Percentiles rank a stretch among this genome's conserved stretches.
phyloP scores from a whole-genome alignment of 2,329 filamentous ascomycete species.

The Microthyrium microscopicum region DNA sequence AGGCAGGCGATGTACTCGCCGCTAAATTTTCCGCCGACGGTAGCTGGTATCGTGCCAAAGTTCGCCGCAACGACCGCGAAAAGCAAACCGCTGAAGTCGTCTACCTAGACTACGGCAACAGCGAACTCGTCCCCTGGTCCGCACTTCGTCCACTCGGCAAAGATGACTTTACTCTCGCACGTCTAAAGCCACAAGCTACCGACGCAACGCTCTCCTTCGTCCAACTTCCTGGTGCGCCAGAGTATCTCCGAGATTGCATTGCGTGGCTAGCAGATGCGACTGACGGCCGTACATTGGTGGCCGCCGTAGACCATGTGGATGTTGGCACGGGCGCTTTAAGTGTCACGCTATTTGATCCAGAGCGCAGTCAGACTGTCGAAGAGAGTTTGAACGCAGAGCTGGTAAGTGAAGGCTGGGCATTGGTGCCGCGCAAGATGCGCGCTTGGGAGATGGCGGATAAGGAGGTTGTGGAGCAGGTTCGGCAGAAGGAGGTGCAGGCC shows the following conservation, averaged over 20 bases:
- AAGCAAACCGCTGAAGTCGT: slow-evolving; percentile 74
- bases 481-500: slow-evolving; percentile 57
- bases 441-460: slow-evolving; percentile 68
- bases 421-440: slow-evolving; percentile 86
- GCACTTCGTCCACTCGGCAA: slow-evolving; percentile 66
- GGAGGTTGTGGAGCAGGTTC: slow-evolving; percentile 54
- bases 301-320: slow-evolving; percentile 75
- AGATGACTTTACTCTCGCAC: slow-evolving; percentile 43
- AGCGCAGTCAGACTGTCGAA: slow-evolving; percentile 38
- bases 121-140: slow-evolving; percentile 72
- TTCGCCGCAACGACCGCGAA: slow-evolving; percentile 83
- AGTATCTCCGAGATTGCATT: slow-evolving; percentile 73
- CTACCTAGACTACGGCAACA: slow-evolving; percentile 95
- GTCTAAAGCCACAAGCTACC: slow-evolving; percentile 38
- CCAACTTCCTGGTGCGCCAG: slow-evolving; percentile 64
- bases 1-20: slow-evolving; percentile 80
- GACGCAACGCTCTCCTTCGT: slow-evolving; percentile 80
- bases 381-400: slow-evolving; percentile 85
- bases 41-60: slow-evolving; percentile 85
- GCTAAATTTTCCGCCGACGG: slow-evolving; percentile 85
- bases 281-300: slow-evolving; percentile 63
- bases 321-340: slow-evolving; percentile 64
- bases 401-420: slow-evolving; percentile 65
- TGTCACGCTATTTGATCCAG: slow-evolving; percentile 72
- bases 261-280: slow-evolving; percentile 59